These are phyloP conservation scores for Rhizopogon vesiculosus DNA, from an alignment of 768 basidiomycete species.

Conservation along the genomic window DNA sequence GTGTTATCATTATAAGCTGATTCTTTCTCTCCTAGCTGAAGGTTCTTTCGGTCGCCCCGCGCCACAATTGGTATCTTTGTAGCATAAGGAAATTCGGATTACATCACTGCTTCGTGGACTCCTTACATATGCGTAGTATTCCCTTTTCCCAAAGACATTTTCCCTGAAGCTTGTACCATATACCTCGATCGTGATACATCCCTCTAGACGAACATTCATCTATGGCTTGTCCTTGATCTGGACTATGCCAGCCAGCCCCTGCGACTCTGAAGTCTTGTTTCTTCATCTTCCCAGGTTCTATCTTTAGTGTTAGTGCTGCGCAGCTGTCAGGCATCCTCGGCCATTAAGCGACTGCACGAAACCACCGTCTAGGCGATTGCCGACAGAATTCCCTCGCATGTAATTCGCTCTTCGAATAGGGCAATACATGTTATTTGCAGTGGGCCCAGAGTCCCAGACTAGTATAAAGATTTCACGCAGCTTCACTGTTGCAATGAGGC, in stretches of 20 bases:
- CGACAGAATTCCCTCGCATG: constrained; percentile 20
- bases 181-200: not conserved
- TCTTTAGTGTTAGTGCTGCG: constrained; percentile 15
- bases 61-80: constrained; percentile 25
- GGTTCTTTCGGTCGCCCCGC: constrained; percentile 40
- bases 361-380: constrained; percentile 7
- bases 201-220: not conserved
- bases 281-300: constrained; percentile 25
- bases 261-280: not conserved
- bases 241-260: not conserved
- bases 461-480: constrained; percentile 26
- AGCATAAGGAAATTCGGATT: not conserved
- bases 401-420: constrained; percentile 21
- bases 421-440: constrained; percentile 27
- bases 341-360: constrained; percentile 12
- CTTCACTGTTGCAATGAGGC: constrained; percentile 30
- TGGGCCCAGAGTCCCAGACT: constrained; percentile 25
- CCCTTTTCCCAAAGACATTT: not conserved
- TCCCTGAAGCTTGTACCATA: not conserved
- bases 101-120: not conserved
- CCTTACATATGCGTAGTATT: not conserved
- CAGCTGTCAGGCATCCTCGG: constrained; percentile 14
- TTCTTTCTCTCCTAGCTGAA: constrained; percentile 28
- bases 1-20: not conserved
- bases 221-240: not conserved